Base-by-base conservation (phyloP, 345 rosid species). In the Linum trigynum region DNA sequence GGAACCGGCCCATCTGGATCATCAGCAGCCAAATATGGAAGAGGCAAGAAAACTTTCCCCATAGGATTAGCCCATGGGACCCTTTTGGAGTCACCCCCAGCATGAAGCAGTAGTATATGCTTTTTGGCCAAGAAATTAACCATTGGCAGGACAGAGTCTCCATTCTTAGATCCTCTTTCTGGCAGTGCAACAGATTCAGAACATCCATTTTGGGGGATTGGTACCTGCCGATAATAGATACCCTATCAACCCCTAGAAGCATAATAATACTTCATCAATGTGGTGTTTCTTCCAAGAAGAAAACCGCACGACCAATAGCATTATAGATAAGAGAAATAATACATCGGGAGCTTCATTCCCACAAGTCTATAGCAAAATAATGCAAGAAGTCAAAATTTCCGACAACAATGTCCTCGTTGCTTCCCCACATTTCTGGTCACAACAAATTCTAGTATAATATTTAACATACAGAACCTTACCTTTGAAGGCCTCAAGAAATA, bases 61-160 rank as follows among this genome's bases (percentile, higher is more conserved):
- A 94, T 90, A 63, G 97, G 99, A 69, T 94, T 94, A 5, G 97
- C 97, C 99, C 97, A 94, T 0, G 99, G 97, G 3, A 94, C 96
- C 69, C 99, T 82, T 82, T 94, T 94, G 63, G 99, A 94, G 79
- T 94, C 97, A 65, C 99, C 99, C 69, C 99, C 99, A 71, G 99
- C 99, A 82, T 90, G 99, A 80, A 90, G 95, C 83, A 94, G 73
- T 60, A 94, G 72, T 61, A 94, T 84, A 80, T 90, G 96, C 76
- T 83, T 90, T 61, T 78, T 78, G 71, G 82, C 80, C 68, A 92
- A 39, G 63, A 82, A 77, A 48, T 78, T 77, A 67, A 78, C 82
- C 75, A 79, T 72, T 71, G 78, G 63, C 43, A 7, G 37, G 2
- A 63, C 55, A 72, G 68, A 50, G 59, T 60, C 73, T 43, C 63